Evolutionary conservation across 805 yeast genomes (phyloP).

Genomic region (Metschnikowia baotianmanensis): DNA sequence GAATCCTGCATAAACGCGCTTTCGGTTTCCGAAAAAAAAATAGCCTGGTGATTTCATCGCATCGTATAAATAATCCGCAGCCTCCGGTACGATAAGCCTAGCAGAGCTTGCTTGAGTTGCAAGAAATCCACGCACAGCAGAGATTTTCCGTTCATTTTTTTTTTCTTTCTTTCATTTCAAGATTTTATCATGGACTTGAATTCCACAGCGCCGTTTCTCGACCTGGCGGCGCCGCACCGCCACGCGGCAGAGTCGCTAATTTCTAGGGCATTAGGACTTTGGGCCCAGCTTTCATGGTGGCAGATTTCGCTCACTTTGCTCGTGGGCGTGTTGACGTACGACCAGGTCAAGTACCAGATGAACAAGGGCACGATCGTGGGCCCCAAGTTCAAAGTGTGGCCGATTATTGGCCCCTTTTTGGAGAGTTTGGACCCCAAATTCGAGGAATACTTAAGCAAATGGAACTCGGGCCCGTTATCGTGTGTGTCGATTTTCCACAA

Average conservation of each 20-base stretch:
- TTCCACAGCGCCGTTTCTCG: constrained; percentile 9
- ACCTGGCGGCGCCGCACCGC: neutral
- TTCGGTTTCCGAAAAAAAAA: neutral
- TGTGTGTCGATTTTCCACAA: constrained; percentile 98
- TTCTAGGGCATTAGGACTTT: constrained; percentile 17
- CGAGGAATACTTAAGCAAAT: constrained; percentile 86
- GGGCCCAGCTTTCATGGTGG: constrained; percentile 47
- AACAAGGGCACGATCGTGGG: constrained; percentile 91
- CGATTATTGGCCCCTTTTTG: constrained; percentile 93
- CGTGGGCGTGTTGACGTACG: constrained; percentile 54
- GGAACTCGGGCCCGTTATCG: constrained; percentile 92
- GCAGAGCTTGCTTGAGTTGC: neutral
- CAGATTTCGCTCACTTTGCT: constrained; percentile 48
- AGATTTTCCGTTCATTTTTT: neutral
- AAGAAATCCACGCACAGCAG: neutral
- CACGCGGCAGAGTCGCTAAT: neutral
- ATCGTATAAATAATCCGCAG: constrained; percentile 13
- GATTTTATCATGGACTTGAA: constrained; percentile 8
- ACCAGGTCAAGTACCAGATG: constrained; percentile 73
- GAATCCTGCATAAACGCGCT: neutral
- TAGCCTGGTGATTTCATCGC: neutral
- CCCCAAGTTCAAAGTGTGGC: constrained; percentile 85
- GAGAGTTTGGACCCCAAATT: constrained; percentile 95
- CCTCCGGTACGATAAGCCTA: constrained; percentile 4
- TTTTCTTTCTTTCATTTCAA: neutral